Evolutionary conservation across 805 yeast species (phyloP).

Genomic region (Allodekkera sacchari): DNA sequence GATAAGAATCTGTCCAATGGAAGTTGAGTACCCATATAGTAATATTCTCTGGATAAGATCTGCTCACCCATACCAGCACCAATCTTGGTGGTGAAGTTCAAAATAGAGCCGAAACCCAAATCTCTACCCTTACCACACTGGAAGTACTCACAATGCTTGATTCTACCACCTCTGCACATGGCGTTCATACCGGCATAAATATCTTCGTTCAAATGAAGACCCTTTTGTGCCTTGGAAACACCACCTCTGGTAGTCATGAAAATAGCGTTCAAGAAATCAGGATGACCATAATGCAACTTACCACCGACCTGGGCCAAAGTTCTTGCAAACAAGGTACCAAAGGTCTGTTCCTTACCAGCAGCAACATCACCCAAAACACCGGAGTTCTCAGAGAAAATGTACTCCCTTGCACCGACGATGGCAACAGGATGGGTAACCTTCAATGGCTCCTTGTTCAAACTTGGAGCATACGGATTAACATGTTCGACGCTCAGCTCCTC

Average conservation of each 20-base stretch:
- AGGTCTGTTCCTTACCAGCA: conserved; percentile 86
- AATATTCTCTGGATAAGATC: conserved; percentile 76
- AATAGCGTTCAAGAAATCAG: conserved; percentile 69
- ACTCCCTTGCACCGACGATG: conserved; percentile 81
- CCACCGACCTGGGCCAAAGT: conserved; percentile 81
- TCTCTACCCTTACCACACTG: conserved; percentile 92
- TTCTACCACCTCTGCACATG: conserved; percentile 75
- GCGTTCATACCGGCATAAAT: conserved; percentile 87
- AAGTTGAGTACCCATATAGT: conserved; percentile 70
- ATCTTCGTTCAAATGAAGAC: conserved; percentile 80
- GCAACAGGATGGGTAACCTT: conserved; percentile 62
- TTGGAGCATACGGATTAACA: conserved; percentile 76
- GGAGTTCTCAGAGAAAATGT: conserved; percentile 77
- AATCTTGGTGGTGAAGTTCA: conserved; percentile 79
- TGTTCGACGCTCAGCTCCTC: conserved; percentile 72
- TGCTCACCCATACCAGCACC: conserved; percentile 95
- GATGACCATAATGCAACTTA: conserved; percentile 82
- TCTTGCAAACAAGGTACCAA: conserved; percentile 79
- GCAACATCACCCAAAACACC: conserved; percentile 86
- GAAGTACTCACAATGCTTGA: conserved; percentile 79
- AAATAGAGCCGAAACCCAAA: conserved; percentile 78
- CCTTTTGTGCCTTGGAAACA: conserved; percentile 80
- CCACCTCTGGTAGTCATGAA: conserved; percentile 86
- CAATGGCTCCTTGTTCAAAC: conserved; percentile 45
- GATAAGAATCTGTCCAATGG: conserved; percentile 77